phyloP scores from a whole-genome alignment of 768 basidiomycete species.

The Xerocomellus amylosporus region DNA sequence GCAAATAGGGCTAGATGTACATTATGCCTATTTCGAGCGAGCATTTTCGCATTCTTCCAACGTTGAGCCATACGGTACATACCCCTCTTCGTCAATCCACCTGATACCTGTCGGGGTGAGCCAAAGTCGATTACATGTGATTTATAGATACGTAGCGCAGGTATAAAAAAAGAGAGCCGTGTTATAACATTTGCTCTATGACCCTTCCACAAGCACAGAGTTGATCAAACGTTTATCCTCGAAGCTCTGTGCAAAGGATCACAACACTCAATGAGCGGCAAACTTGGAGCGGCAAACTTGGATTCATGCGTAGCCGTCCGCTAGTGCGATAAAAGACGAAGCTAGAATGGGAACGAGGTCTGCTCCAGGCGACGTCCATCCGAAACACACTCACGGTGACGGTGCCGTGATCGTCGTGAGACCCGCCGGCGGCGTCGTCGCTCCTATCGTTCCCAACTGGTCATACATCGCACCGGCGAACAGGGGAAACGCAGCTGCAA shows the following conservation, averaged over 20 bases:
- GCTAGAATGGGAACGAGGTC: slow-evolving; percentile 23
- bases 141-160: not conserved
- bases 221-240: not conserved
- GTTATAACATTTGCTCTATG: not conserved
- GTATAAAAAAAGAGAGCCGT: not conserved
- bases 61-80: slow-evolving; percentile 4
- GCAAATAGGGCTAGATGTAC: slow-evolving; percentile 21
- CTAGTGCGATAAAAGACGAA: slow-evolving; percentile 51
- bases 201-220: not conserved
- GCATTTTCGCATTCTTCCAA: not conserved
- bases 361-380: not conserved
- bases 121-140: not conserved
- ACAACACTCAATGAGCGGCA: slow-evolving; percentile 24
- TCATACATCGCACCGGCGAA: slow-evolving; percentile 52
- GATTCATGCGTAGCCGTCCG: slow-evolving; percentile 39
- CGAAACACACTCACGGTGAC: slow-evolving; percentile 39
- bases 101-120: not conserved
- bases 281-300: too few species aligned
- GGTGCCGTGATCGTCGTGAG: slow-evolving; percentile 61
- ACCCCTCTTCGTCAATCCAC: not conserved
- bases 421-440: slow-evolving; percentile 68
- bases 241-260: too few species aligned
- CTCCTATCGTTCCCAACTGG: slow-evolving; percentile 63
- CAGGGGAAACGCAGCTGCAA: slow-evolving; percentile 52
- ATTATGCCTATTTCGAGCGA: slow-evolving; percentile 12